phyloP scores from a whole-genome alignment of 2,329 filamentous ascomycete genomes.

The Furcasterigmium furcatum region DNA sequence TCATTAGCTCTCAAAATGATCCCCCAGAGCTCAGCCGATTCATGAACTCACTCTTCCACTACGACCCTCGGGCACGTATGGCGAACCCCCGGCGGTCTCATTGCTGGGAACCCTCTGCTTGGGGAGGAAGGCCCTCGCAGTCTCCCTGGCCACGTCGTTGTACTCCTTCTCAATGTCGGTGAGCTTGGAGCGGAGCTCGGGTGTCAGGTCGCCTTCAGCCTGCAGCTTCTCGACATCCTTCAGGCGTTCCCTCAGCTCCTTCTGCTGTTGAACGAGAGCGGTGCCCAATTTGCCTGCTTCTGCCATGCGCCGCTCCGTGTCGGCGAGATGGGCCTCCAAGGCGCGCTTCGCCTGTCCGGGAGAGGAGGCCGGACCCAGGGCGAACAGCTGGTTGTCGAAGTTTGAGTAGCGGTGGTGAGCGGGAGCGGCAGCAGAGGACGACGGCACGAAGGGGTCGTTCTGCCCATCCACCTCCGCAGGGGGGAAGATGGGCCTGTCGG shows the following conservation, averaged over 20 bases:
- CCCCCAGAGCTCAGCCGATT: too few relatives aligned
- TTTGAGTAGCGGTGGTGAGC: slow-evolving; percentile 70
- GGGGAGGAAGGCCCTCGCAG: slow-evolving; percentile 80
- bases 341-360: slow-evolving; percentile 85
- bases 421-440: slow-evolving; percentile 38
- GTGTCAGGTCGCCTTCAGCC: slow-evolving; percentile 72
- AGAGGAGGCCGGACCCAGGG: slow-evolving; percentile 71
- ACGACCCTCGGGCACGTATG: slow-evolving; percentile 49
- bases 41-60: slow-evolving; percentile 45
- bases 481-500: slow-evolving; percentile 37
- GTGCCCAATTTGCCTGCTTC: slow-evolving; percentile 89
- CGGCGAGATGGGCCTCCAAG: slow-evolving; percentile 84
- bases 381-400: slow-evolving; percentile 79
- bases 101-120: slow-evolving; percentile 78
- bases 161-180: slow-evolving; percentile 90
- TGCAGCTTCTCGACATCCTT: slow-evolving; percentile 80
- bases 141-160: slow-evolving; percentile 88
- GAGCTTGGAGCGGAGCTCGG: slow-evolving; percentile 79
- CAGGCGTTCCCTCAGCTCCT: slow-evolving; percentile 76
- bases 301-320: slow-evolving; percentile 87
- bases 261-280: slow-evolving; percentile 81
- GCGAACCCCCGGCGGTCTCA: slow-evolving; percentile 52
- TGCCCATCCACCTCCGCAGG: slow-evolving; percentile 28
- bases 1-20: slow-evolving; percentile 11
- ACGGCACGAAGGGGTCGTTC: slow-evolving; percentile 60